Base-by-base conservation (phyloP, 2,329 filamentous ascomycete genomes). In the Alternaria triticimaculans region DNA sequence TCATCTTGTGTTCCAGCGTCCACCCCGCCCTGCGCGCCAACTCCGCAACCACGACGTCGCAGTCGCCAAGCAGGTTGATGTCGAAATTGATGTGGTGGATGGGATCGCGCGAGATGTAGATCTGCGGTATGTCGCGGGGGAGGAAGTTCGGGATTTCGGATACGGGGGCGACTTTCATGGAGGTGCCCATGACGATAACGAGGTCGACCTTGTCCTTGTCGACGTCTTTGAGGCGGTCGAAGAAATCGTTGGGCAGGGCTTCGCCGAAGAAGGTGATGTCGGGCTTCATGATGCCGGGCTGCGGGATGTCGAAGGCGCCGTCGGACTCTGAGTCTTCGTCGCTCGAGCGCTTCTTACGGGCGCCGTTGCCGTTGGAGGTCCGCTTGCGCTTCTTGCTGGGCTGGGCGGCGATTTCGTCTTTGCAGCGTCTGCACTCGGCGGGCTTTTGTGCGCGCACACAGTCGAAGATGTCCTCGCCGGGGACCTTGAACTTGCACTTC, bases 251-350 rank as follows among this genome's bases (percentile, higher is more conserved):
- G 0, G 95, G 94, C 1, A 99, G 89, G 55, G 90, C 87, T 82
- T 99, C 96, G 71, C 95, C 95, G 75, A 98, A 98, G 84, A 99
- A 98, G 50, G 93, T 98, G 76, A 99, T 98, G 82, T 98, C 95
- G 9, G 96, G 96, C 85, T 88, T 97, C 93, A 97, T 97, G 77
- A 97, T 89, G 60, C 92, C 93, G 3, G 89, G 87, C 51, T 86
- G 84, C 3, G 89, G 88, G 43, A 92, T 88, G 69, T 90, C 86
- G 75, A 90, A 88, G 59, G 88, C 86, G 12, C 88, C 86, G 43
- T 88, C 86, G 5, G 84, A 85, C 56, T 86, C 87, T 41, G 85
- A 82, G 58, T 85, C 86, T 49, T 83, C 81, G 33, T 84, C 84
- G 30, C 86, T 82, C 74, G 87, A 88, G 65, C 88, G 72, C 62